Percentiles rank a stretch among this genome's conserved stretches.
Conservation (phyloP, 352 stramenopile genomes). For the Phytophthora citricola region DNA sequence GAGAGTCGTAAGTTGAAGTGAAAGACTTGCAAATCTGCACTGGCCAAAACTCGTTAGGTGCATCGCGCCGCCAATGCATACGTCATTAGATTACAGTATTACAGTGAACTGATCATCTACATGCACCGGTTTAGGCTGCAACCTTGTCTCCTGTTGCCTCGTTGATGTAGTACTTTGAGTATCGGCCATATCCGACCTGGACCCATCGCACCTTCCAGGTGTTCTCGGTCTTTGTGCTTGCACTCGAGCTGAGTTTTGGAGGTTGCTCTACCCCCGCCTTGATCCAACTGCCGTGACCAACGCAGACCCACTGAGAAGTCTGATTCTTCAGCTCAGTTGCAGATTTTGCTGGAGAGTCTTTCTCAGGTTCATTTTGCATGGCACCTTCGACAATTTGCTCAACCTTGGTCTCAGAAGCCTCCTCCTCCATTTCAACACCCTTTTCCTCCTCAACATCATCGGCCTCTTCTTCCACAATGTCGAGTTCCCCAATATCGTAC, state of each 20-base stretch:
- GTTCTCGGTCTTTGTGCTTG: background rate
- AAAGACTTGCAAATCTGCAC: background rate
- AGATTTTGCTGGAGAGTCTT: background rate
- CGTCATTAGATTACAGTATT: constrained; percentile 8
- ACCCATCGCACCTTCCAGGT: constrained; percentile 19
- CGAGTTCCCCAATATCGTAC: constrained; percentile 17
- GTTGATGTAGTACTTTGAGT: constrained; percentile 25
- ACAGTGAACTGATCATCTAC: background rate
- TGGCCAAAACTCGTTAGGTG: background rate
- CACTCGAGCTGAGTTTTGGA: background rate
- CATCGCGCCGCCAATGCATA: background rate
- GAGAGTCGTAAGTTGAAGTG: background rate
- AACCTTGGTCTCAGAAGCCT: background rate
- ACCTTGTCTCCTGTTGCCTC: constrained; percentile 13
- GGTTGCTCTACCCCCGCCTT: background rate
- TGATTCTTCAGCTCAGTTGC: background rate
- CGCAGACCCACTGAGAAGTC: constrained; percentile 18
- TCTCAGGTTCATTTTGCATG: too few relatives aligned
- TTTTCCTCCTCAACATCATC: constrained; percentile 6
- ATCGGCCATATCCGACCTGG: constrained; percentile 25
- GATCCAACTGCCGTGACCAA: constrained; percentile 26
- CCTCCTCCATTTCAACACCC: background rate
- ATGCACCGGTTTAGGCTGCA: constrained; percentile 1
- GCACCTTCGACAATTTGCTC: background rate
- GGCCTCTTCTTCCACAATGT: constrained; percentile 24